Evolutionary conservation across 2,329 filamentous ascomycete genomes (phyloP), one percentile per base, ranked within the genome.

Genomic region (Leptographium galeiforme): DNA sequence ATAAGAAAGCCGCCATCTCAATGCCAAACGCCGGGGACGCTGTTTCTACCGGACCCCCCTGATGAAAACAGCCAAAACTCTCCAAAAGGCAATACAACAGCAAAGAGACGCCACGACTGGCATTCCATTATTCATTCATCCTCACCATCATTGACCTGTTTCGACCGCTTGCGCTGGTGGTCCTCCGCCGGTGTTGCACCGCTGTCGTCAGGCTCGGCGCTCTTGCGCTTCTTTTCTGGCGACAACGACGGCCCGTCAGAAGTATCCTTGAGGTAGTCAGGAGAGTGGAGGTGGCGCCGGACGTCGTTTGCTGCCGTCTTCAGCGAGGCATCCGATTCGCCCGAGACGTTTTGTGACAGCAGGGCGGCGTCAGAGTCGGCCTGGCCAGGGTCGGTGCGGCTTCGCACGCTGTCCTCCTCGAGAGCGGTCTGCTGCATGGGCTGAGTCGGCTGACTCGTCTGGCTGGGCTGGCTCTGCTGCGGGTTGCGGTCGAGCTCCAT

Each of bases 261-360:
- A 6, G 7, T 19, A 32, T 30, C 34, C 12, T 38, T 49, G 39
- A 19, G 34, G 48, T 50, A 50, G 48, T 8, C 18, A 16, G 25
- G 39, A 7, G 48, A 18, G n/a, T 34, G 52, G 34, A 58, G 52
- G 53, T 65, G 63, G 34, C 57, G 51, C 36, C 59, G 58, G 34
- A 65, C 43, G 33, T 66, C 58, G 52, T 66, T 68, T 18, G 66
- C 64, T 4, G 62, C 64, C 32, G 56, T 56, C 57, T 67, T 68
- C 32, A 67, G 62, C 14, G 55, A 57, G 4, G 59, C 62, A 25
- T 67, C 66, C 43, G 65, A 65, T 46, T 66, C 64, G 49, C 65
- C 64, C 34, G 58, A 58, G 32, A 40, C 53, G 8, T 30, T 34
- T 53, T 59, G 56, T 10, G 57, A 57, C 3, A 54, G 41, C 34